A percentile compares a stretch with the other conserved stretches of the same genome.
These are phyloP conservation scores for Colletotrichum acutatum DNA, from an alignment of 2,329 filamentous ascomycete genomes.

Conservation along the genomic window DNA sequence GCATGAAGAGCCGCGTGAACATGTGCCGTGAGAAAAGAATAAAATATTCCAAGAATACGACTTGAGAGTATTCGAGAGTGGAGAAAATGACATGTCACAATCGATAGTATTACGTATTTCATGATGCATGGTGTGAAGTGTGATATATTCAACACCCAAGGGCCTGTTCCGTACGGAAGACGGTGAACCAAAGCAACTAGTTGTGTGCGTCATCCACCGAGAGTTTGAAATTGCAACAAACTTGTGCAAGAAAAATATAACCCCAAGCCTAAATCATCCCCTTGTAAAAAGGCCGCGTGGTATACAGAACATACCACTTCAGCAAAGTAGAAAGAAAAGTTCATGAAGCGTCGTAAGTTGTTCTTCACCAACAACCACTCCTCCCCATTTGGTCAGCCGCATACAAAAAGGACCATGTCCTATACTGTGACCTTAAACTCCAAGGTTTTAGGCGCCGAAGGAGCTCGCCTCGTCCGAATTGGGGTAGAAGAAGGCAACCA, in stretches of 20 bases:
- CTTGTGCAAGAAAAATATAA: not conserved
- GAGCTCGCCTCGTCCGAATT: conserved; percentile 58
- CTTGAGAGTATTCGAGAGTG: not conserved
- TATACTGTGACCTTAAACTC: not conserved
- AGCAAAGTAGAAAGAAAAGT: not conserved
- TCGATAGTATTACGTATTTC: not conserved
- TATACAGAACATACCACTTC: not conserved
- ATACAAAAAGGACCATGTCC: not conserved
- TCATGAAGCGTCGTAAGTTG: conserved; percentile 24
- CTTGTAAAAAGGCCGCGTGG: not conserved
- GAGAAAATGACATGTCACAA: not conserved
- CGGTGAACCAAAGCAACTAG: not conserved
- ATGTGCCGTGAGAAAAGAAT: too few species aligned
- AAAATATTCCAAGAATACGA: too few species aligned
- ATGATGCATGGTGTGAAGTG: not conserved
- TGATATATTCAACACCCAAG: not conserved
- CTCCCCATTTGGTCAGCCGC: not conserved
- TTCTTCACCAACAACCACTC: conserved; percentile 12
- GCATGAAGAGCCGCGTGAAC: too few species aligned
- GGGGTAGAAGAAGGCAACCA: conserved; percentile 76
- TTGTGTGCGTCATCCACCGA: not conserved
- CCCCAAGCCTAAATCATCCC: conserved; percentile 19
- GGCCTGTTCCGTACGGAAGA: not conserved
- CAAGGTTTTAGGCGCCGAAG: conserved; percentile 35
- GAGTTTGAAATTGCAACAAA: conserved; percentile 1